Evolutionary conservation across 768 basidiomycete genomes (phyloP).

Genomic region (Daedaleopsis sinensis): DNA sequence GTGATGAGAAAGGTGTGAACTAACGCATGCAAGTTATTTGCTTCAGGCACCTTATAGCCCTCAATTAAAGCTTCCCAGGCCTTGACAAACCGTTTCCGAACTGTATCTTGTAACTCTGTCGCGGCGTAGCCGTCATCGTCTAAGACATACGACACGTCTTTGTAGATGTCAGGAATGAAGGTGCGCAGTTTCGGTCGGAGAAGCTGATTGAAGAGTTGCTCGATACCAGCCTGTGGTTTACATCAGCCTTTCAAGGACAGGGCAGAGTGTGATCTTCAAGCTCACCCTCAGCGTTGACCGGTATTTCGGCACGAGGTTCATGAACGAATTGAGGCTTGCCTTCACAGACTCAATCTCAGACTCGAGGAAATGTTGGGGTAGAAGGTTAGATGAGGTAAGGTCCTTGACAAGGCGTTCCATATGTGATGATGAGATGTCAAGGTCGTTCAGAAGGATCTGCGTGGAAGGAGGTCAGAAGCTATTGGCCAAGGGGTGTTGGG

Average conservation of each 20-base stretch:
- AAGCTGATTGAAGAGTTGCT: constrained; percentile 95
- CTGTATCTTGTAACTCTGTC: constrained; percentile 84
- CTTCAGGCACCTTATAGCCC: constrained; percentile 75
- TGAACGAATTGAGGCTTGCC: constrained; percentile 50
- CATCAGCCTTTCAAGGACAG: neutral
- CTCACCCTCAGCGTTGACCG: constrained; percentile 73
- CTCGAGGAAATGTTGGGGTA: constrained; percentile 70
- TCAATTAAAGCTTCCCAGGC: constrained; percentile 86
- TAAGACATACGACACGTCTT: constrained; percentile 83
- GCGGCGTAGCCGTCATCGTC: constrained; percentile 86
- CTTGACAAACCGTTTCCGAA: constrained; percentile 89
- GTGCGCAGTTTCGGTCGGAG: constrained; percentile 85
- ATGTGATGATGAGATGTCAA: constrained; percentile 91
- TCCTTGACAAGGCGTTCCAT: constrained; percentile 82
- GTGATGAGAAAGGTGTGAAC: neutral
- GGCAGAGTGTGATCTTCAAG: neutral
- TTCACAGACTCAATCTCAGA: constrained; percentile 55
- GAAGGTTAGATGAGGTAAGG: constrained; percentile 50
- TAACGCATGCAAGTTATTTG: neutral
- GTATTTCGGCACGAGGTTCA: constrained; percentile 63
- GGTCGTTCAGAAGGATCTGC: constrained; percentile 89
- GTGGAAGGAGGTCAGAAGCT: neutral
- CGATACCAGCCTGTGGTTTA: constrained; percentile 70
- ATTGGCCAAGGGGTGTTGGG: neutral
- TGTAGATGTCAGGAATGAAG: constrained; percentile 86